phyloP scores from a whole-genome alignment of 2,329 filamentous ascomycete genomes.

The Colletotrichum navitas region DNA sequence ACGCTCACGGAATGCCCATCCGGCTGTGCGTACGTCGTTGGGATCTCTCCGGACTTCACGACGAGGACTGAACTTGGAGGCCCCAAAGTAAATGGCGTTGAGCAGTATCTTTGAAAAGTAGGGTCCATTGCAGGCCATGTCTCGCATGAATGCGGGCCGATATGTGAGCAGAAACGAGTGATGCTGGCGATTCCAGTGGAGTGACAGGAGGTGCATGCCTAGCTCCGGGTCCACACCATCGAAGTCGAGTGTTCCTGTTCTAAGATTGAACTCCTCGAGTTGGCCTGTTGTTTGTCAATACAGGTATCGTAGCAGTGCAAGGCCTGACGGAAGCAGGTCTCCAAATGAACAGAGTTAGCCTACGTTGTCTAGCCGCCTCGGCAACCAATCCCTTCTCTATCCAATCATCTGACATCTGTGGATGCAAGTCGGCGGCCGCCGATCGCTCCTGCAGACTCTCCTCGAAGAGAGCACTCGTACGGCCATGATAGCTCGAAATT shows the following conservation, averaged over 20 bases:
- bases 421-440: slow-evolving; percentile 38
- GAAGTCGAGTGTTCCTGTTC: slow-evolving; percentile 63
- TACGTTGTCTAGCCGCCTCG: slow-evolving; percentile 60
- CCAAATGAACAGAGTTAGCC: slow-evolving; percentile 8
- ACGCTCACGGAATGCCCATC: slow-evolving; percentile 61
- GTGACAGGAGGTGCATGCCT: slow-evolving; percentile 62
- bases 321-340: not conserved
- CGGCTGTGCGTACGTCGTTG: slow-evolving; percentile 60
- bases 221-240: slow-evolving; percentile 66
- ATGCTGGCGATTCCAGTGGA: slow-evolving; percentile 68
- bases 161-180: slow-evolving; percentile 63
- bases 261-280: slow-evolving; percentile 61
- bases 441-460: slow-evolving; percentile 48
- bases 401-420: slow-evolving; percentile 54
- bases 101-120: slow-evolving; percentile 69
- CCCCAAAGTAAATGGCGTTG: slow-evolving; percentile 65
- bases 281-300: slow-evolving; percentile 51
- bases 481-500: slow-evolving; percentile 62
- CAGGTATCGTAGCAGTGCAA: not conserved
- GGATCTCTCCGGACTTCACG: slow-evolving; percentile 59
- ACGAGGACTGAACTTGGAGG: slow-evolving; percentile 60
- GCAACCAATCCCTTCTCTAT: slow-evolving; percentile 60
- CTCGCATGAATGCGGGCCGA: slow-evolving; percentile 65
- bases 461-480: slow-evolving; percentile 63
- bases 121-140: slow-evolving; percentile 65